A percentile compares a stretch with the other conserved stretches of the same genome.
phyloP scores from a whole-genome alignment of 139 green algal species.

The Micractinium conductrix region DNA sequence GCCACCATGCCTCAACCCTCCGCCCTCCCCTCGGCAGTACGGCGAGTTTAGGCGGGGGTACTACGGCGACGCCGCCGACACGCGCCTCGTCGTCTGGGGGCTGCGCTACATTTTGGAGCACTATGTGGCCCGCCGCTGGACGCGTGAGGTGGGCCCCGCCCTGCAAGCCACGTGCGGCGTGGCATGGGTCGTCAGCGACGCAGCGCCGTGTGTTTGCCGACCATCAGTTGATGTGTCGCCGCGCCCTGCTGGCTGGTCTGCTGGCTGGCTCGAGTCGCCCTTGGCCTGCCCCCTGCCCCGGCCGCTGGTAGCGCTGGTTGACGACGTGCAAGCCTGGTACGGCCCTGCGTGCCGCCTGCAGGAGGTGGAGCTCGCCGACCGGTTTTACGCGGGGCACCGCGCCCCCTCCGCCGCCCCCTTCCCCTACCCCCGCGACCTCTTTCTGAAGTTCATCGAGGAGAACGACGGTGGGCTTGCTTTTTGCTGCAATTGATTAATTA shows the following conservation, averaged over 20 bases:
- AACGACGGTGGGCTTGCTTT: slow-evolving; percentile 82
- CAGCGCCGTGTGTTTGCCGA: no score
- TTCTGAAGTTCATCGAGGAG: slow-evolving; percentile 84
- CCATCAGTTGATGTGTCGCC: no score
- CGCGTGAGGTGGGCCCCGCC: slow-evolving; percentile 39
- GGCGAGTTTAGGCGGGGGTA: slow-evolving; percentile 86
- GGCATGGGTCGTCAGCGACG: no score
- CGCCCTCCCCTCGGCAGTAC: slow-evolving; percentile 67
- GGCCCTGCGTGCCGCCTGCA: neutral
- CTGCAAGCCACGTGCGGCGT: neutral
- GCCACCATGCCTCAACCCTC: no score
- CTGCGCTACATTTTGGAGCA: slow-evolving; percentile 88
- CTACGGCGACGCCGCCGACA: slow-evolving; percentile 79
- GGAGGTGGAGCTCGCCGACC: slow-evolving; percentile 79
- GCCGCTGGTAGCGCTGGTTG: no score
- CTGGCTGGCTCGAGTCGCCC: no score
- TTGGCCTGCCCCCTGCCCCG: no score
- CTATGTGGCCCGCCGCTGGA: slow-evolving; percentile 83
- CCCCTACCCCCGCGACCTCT: slow-evolving; percentile 82
- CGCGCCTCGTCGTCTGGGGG: slow-evolving; percentile 78
- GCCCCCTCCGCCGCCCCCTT: slow-evolving; percentile 68
- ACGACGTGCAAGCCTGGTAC: no score
- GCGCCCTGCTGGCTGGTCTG: no score
- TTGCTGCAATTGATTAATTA: no score
- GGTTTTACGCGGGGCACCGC: slow-evolving; percentile 85